Base-by-base conservation (phyloP, 2,329 filamentous ascomycete genomes). In the Massarina eburnea region DNA sequence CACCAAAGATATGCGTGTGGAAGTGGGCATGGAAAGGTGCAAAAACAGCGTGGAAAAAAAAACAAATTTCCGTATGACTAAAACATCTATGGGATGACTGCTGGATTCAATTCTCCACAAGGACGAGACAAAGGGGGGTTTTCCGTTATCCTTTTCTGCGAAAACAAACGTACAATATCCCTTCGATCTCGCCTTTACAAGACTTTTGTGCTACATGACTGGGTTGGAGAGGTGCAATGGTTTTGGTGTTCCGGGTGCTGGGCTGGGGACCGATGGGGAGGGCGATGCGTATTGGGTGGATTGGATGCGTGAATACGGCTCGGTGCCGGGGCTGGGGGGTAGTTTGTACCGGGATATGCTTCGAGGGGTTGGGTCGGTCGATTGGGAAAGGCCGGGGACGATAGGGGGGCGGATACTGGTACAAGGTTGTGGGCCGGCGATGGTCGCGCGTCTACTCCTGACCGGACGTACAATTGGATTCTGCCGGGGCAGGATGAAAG, bases 121-220 rank as follows among this genome's bases (percentile, higher is more conserved):
- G 27, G n/a, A 30, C 27, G 27, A 30, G 27, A 30, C 27, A 30
- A 30, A 30, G 27, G 27, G 12, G 5, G n/a, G n/a, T 14, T 30
- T 14, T 30, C 6, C 27, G n/a, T 30, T 14, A 8, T 30, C 27
- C n/a, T 6, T 30, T 30, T 30, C n/a, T n/a, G n/a, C n/a, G n/a
- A n/a, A n/a, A n/a, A n/a, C n/a, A n/a, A n/a, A n/a, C n/a, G n/a
- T n/a, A n/a, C n/a, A n/a, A n/a, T 26, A 12, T 37, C 34, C 35
- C 22, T 24, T 38, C 18, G 12, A 24, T 38, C 49, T 55, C 44
- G 47, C 52, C 58, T 55, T 45, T 63, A 63, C 60, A 63, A 63
- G 57, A 60, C 56, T 61, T 57, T 46, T 58, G 60, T 63, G 60
- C 60, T 63, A 63, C 60, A 63, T 62, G 60, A 63, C 47, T 52